Percentiles rank a stretch among this genome's conserved stretches.
These are phyloP conservation scores for Auricularia sp. DNA, from an alignment of 768 basidiomycete genomes.

Conservation along the genomic window DNA sequence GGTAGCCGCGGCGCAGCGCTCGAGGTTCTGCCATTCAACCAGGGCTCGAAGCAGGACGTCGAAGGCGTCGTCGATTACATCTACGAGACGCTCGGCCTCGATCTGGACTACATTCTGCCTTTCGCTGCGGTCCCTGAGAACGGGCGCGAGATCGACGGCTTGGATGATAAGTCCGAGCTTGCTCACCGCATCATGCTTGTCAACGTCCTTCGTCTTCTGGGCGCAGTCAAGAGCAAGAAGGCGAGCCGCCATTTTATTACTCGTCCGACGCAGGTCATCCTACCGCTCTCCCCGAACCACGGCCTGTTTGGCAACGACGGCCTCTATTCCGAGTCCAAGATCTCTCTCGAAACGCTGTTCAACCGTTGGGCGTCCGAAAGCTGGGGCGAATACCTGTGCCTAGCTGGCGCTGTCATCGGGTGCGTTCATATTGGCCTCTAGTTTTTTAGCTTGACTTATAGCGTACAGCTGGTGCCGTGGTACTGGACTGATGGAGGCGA, in stretches of 20 bases:
- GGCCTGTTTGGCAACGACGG: constrained; percentile 97
- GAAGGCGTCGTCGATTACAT: constrained; percentile 98
- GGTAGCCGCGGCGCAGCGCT: constrained; percentile 94
- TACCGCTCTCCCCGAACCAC: constrained; percentile 96
- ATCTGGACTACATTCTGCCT: constrained; percentile 96
- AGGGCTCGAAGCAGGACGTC: constrained; percentile 96
- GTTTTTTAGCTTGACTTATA: constrained; percentile 6
- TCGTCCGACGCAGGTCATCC: constrained; percentile 94
- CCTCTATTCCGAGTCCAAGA: constrained; percentile 96
- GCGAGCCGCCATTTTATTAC: constrained; percentile 94
- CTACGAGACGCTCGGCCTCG: constrained; percentile 88
- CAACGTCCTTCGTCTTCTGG: constrained; percentile 90
- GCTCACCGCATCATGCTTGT: constrained; percentile 99
- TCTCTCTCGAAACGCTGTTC: constrained; percentile 95
- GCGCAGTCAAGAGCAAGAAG: constrained; percentile 97
- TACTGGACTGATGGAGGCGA: constrained; percentile 92
- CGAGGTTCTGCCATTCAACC: constrained; percentile 98
- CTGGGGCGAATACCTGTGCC: constrained; percentile 97
- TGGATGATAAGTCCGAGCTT: constrained; percentile 95
- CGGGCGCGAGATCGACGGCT: constrained; percentile 92
- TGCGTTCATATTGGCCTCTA: constrained; percentile 26
- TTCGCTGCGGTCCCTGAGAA: constrained; percentile 99
- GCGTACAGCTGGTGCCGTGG: constrained; percentile 84
- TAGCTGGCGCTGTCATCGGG: constrained; percentile 98
- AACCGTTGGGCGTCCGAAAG: constrained; percentile 96